Evolutionary conservation across 768 basidiomycete genomes (phyloP).

Genomic region (Udeniomyces megalosporus): DNA sequence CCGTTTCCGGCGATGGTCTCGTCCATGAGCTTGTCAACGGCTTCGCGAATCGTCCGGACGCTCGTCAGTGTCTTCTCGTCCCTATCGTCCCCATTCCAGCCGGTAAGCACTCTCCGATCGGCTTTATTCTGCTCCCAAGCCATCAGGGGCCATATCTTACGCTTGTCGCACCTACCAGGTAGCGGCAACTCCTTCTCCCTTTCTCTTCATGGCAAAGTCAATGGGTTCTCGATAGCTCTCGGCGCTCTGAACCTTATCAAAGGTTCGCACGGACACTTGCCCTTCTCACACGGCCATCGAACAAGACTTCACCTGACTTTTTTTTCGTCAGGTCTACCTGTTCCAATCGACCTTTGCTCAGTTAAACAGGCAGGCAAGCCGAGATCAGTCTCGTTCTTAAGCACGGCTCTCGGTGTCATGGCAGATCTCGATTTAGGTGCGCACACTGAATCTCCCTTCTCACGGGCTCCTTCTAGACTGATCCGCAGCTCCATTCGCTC

Average conservation of each 20-base stretch:
- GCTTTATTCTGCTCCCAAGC: neutral
- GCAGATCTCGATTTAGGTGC: conserved; percentile 17
- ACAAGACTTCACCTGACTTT: too few species aligned
- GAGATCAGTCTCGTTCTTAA: conserved; percentile 24
- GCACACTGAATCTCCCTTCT: neutral
- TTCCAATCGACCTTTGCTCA: conserved; percentile 27
- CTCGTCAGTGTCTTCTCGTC: conserved; percentile 23
- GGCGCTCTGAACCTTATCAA: conserved; percentile 29
- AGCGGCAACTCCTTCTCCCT: neutral
- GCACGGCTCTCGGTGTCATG: conserved; percentile 26
- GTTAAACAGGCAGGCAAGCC: conserved; percentile 18
- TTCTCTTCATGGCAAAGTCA: conserved; percentile 21
- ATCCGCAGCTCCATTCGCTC: conserved; percentile 19
- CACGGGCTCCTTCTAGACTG: neutral
- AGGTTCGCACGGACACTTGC: too few species aligned
- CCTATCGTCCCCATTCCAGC: conserved; percentile 29
- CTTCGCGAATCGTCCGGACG: conserved; percentile 25
- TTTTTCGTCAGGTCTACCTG: conserved; percentile 7
- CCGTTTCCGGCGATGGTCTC: conserved; percentile 29
- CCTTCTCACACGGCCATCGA: too few species aligned
- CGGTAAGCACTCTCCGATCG: conserved; percentile 15
- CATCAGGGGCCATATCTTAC: neutral
- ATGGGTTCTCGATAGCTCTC: conserved; percentile 25
- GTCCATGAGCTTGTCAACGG: conserved; percentile 30
- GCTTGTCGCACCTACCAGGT: conserved; percentile 26